These are phyloP conservation scores for Salix dunnii DNA, from an alignment of 345 rosid species.

Conservation along the genomic window DNA sequence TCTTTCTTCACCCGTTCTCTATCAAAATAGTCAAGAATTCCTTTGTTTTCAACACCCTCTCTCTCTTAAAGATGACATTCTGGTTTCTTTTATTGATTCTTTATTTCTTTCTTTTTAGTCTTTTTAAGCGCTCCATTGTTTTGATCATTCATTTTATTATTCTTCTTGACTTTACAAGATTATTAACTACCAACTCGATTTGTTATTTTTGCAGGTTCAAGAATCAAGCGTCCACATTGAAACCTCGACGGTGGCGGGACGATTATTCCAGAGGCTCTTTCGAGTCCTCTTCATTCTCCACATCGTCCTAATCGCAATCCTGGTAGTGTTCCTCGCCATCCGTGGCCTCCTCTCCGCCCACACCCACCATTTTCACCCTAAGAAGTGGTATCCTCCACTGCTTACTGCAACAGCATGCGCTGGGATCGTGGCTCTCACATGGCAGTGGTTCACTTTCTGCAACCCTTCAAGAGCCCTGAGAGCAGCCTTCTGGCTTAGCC, in stretches of 20 bases:
- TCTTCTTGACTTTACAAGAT: not conserved
- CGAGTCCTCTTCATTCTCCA: conserved; percentile 57
- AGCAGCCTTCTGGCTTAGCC: conserved; percentile 66
- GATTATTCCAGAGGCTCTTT: conserved; percentile 44
- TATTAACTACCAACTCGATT: not conserved
- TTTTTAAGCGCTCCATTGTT: not conserved
- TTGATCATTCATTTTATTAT: not conserved
- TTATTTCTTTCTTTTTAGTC: not conserved
- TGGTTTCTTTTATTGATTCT: conserved; percentile 2
- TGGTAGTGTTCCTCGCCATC: conserved; percentile 52
- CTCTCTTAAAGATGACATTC: not conserved
- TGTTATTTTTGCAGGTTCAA: conserved; percentile 39
- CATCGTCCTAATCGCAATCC: conserved; percentile 41
- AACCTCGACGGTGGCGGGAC: conserved; percentile 35
- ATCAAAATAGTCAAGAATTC: too few species aligned
- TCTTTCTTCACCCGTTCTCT: not conserved
- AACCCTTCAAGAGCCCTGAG: conserved; percentile 51
- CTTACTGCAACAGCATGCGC: conserved; percentile 51
- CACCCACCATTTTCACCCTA: conserved; percentile 55
- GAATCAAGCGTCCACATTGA: conserved; percentile 28
- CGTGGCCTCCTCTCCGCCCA: conserved; percentile 50
- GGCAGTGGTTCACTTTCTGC: conserved; percentile 46
- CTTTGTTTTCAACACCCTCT: too few species aligned
- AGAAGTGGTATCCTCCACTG: conserved; percentile 75
- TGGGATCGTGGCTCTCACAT: conserved; percentile 46